A percentile compares a stretch with the other conserved stretches of the same genome.
phyloP scores from a whole-genome alignment of 2,329 filamentous ascomycete genomes.

The Aspergillus sp. region DNA sequence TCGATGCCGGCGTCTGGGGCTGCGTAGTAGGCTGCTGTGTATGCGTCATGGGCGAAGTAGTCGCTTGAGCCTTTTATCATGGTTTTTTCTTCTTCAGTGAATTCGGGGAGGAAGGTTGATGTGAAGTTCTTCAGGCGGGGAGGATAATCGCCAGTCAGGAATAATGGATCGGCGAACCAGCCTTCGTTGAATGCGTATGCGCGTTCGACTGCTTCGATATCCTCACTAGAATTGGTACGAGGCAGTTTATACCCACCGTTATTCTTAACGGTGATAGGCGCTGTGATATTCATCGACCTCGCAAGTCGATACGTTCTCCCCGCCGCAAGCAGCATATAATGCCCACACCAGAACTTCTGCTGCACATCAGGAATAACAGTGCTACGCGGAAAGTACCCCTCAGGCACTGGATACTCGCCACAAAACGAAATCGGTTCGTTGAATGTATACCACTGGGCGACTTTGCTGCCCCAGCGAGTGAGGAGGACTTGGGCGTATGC shows the following conservation, averaged over 20 bases:
- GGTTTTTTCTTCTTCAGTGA: neutral
- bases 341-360: too few relatives aligned
- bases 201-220: neutral
- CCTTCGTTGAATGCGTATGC: neutral
- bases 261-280: neutral
- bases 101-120: too few relatives aligned
- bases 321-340: neutral
- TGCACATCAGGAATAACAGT: slow-evolving; percentile 13
- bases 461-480: slow-evolving; percentile 22
- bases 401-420: too few relatives aligned
- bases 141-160: neutral
- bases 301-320: neutral
- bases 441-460: slow-evolving; percentile 29
- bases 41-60: neutral
- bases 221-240: neutral
- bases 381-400: too few relatives aligned
- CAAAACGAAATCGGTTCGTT: too few relatives aligned
- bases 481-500: slow-evolving; percentile 27
- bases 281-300: neutral
- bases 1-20: neutral
- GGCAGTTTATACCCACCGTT: neutral
- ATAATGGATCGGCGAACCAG: neutral
- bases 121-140: neutral
- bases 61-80: neutral
- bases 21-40: neutral